Conservation (phyloP, 495 filamentous ascomycete species). For the Penicillium angulare region DNA sequence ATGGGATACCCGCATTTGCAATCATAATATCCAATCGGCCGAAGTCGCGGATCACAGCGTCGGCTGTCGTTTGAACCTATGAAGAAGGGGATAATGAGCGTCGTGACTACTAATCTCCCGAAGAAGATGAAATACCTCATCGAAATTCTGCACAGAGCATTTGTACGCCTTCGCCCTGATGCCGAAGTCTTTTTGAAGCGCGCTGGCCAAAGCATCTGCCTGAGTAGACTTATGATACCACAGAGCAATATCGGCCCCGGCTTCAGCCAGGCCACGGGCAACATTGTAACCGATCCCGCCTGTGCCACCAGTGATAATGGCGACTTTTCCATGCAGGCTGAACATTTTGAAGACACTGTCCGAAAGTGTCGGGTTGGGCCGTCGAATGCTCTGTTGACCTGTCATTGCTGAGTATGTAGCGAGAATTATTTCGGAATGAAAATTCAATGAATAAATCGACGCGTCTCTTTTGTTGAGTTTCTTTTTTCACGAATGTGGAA, state of each 20-base stretch:
- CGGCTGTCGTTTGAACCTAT: constrained; percentile 4
- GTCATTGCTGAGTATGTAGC: not conserved
- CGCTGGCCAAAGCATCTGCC: constrained; percentile 59
- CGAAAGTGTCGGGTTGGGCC: constrained; percentile 1
- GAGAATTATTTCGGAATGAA: not conserved
- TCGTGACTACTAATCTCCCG: too few species aligned
- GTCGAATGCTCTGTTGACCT: constrained; percentile 4
- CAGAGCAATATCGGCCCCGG: constrained; percentile 73
- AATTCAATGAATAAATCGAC: not conserved
- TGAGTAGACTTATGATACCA: constrained; percentile 70
- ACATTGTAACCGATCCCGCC: constrained; percentile 73
- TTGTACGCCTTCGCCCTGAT: constrained; percentile 56
- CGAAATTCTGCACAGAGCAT: constrained; percentile 8
- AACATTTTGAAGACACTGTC: constrained; percentile 46
- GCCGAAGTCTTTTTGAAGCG: constrained; percentile 65
- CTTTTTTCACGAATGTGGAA: too few species aligned
- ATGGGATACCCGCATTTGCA: constrained; percentile 70
- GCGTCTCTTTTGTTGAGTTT: too few species aligned
- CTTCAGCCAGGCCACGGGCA: constrained; percentile 68
- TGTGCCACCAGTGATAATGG: constrained; percentile 72
- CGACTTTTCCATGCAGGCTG: constrained; percentile 70
- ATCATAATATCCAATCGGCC: constrained; percentile 55
- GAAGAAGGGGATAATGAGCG: not conserved
- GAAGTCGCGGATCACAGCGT: constrained; percentile 19
- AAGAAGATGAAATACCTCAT: not conserved